These are phyloP conservation scores for Cryptosporidium tyzzeri DNA, from an alignment of 169 alveolate species.

Conservation along the genomic window DNA sequence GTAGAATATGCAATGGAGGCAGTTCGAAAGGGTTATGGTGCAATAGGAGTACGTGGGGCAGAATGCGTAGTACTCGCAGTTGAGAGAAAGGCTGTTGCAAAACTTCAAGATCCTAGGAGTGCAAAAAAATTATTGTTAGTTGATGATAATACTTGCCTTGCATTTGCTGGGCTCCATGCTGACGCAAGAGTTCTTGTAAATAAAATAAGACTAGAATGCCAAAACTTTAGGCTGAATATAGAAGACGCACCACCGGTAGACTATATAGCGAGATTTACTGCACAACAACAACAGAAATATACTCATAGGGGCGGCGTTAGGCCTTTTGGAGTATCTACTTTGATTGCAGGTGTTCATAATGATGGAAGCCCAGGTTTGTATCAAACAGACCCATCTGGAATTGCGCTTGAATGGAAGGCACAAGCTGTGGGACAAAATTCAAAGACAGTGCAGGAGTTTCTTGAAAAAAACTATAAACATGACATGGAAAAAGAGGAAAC, in stretches of 20 bases:
- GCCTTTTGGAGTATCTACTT: slow-evolving; percentile 97
- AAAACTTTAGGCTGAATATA: slow-evolving; percentile 93
- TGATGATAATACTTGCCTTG: slow-evolving; percentile 94
- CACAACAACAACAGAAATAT: slow-evolving; percentile 94
- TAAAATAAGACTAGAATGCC: slow-evolving; percentile 95
- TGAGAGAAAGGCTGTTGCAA: slow-evolving; percentile 95
- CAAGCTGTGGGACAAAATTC: slow-evolving; percentile 97
- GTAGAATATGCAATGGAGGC: slow-evolving; percentile 99
- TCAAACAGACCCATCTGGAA: slow-evolving; percentile 99
- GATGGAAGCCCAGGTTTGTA: slow-evolving; percentile 91
- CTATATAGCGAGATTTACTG: slow-evolving; percentile 94
- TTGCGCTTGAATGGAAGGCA: slow-evolving; percentile 97
- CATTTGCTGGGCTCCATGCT: slow-evolving; percentile 99
- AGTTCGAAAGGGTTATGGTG: slow-evolving; percentile 95
- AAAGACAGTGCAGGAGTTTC: slow-evolving; percentile 93
- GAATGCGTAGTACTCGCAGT: slow-evolving; percentile 97
- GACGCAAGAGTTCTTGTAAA: slow-evolving; percentile 98
- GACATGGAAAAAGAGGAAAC: slow-evolving; percentile 91
- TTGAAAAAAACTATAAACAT: slow-evolving; percentile 94
- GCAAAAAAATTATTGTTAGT: slow-evolving; percentile 92
- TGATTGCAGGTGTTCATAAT: slow-evolving; percentile 94
- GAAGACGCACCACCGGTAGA: slow-evolving; percentile 97
- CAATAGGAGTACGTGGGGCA: slow-evolving; percentile 95
- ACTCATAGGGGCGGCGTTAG: slow-evolving; percentile 99
- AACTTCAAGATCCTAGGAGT: slow-evolving; percentile 93